Conservation (phyloP, 1,284 basidiomycete species). For the Trichosporon sp. region DNA sequence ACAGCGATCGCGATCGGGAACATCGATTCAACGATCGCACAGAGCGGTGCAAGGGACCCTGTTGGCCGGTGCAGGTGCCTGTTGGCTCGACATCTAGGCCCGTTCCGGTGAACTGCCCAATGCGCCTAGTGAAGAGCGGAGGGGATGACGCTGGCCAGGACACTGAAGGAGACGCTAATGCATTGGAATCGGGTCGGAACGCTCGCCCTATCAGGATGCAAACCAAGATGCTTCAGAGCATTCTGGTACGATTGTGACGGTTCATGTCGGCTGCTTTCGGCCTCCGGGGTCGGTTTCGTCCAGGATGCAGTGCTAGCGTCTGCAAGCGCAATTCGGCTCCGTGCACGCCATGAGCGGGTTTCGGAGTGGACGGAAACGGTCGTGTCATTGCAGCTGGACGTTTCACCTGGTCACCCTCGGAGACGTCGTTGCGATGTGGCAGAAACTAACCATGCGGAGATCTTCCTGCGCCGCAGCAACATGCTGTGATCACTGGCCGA, state of each 20-base stretch:
- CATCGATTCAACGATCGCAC: neutral
- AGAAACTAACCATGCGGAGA: neutral
- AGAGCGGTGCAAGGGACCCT: neutral
- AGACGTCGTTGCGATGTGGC: neutral
- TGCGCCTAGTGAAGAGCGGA: neutral
- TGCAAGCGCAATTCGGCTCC: neutral
- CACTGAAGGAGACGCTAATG: neutral
- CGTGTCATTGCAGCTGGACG: too few species aligned
- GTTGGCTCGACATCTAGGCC: neutral
- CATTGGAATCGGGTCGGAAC: neutral
- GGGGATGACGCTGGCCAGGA: neutral
- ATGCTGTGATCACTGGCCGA: neutral
- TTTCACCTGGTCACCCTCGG: neutral
- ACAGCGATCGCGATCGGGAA: neutral
- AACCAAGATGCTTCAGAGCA: neutral
- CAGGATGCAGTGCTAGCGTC: neutral
- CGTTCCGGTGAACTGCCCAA: constrained; percentile 1
- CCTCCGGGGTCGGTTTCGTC: neutral
- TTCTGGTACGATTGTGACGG: neutral
- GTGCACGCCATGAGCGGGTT: neutral
- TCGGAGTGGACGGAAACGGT: too few species aligned
- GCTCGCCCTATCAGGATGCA: neutral
- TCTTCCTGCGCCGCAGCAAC: neutral
- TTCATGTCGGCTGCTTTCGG: neutral
- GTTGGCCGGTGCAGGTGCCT: neutral